Conservation (phyloP, 2,329 filamentous ascomycete genomes). For the Pseudogymnoascus sp. region DNA sequence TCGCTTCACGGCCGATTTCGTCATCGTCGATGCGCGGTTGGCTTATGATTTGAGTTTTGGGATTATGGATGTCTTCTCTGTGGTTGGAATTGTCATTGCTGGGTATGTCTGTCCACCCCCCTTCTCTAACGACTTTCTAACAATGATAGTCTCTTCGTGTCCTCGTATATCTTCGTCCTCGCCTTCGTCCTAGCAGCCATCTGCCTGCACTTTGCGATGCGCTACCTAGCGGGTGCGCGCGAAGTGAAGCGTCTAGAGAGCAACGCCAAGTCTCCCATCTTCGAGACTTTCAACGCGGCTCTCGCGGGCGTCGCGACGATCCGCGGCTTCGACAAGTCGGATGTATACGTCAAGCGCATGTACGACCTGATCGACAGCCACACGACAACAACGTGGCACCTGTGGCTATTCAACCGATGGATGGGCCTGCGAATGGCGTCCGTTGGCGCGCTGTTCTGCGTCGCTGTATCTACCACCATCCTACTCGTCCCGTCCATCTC, state of each 20-base stretch:
- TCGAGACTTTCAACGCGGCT: constrained; percentile 70
- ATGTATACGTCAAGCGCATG: constrained; percentile 63
- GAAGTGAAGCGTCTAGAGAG: constrained; percentile 73
- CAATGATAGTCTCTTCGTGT: constrained; percentile 49
- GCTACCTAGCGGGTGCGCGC: constrained; percentile 63
- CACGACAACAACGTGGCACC: constrained; percentile 56
- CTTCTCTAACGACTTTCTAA: background rate
- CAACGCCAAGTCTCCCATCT: constrained; percentile 69
- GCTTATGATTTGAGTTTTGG: constrained; percentile 57
- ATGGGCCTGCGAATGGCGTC: constrained; percentile 65
- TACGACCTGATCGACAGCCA: constrained; percentile 62
- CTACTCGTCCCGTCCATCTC: constrained; percentile 55
- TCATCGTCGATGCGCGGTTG: constrained; percentile 61
- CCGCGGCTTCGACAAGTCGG: constrained; percentile 63
- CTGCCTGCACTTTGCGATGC: constrained; percentile 50
- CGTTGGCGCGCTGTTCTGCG: constrained; percentile 62
- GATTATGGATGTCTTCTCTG: constrained; percentile 50
- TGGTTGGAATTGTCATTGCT: constrained; percentile 60
- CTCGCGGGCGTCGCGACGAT: constrained; percentile 69
- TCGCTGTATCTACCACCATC: constrained; percentile 57
- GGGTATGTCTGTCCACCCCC: constrained; percentile 30
- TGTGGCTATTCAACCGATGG: constrained; percentile 72
- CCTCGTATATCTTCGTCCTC: constrained; percentile 57
- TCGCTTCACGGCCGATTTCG: constrained; percentile 71
- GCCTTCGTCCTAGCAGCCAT: constrained; percentile 51